Evolutionary conservation across 108 stramenopile species (phyloP).

Genomic region (Bacterosira constricta): DNA sequence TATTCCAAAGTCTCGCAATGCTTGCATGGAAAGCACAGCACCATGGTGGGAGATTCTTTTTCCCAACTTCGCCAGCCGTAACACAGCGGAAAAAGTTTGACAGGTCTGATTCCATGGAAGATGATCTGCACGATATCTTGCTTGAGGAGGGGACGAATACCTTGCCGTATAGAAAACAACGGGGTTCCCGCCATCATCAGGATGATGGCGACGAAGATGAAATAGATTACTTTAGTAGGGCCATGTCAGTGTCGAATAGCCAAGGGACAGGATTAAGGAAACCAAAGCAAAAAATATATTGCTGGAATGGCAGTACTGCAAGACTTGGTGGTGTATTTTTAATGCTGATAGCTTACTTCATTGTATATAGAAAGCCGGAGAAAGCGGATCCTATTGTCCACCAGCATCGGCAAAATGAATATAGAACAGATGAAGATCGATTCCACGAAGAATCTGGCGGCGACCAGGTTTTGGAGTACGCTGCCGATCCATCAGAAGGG

Average conservation of each 20-base stretch:
- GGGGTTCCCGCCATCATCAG: background rate
- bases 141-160: slow-evolving; percentile 35
- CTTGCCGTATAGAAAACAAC: background rate
- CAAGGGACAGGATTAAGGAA: background rate
- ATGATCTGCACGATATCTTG: slow-evolving; percentile 34
- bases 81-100: slow-evolving; percentile 36
- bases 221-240: slow-evolving; percentile 43
- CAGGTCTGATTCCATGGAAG: slow-evolving; percentile 33
- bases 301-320: background rate
- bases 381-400: background rate
- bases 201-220: slow-evolving; percentile 26
- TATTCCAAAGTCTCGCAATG: slow-evolving; percentile 4
- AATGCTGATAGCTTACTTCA: slow-evolving; percentile 5
- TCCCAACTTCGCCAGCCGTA: slow-evolving; percentile 30
- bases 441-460: background rate
- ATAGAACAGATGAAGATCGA: background rate
- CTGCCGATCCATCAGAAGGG: slow-evolving; percentile 3
- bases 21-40: slow-evolving; percentile 33
- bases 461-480: slow-evolving; percentile 2
- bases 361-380: slow-evolving; percentile 9
- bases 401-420: background rate
- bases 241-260: slow-evolving; percentile 30
- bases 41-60: slow-evolving; percentile 28
- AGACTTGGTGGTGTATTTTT: background rate
- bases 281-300: background rate